Percentiles rank a stretch among this genome's conserved stretches.
Evolutionary conservation across 768 basidiomycete genomes (phyloP).

Genomic region (Cystobasidium onofrii): DNA sequence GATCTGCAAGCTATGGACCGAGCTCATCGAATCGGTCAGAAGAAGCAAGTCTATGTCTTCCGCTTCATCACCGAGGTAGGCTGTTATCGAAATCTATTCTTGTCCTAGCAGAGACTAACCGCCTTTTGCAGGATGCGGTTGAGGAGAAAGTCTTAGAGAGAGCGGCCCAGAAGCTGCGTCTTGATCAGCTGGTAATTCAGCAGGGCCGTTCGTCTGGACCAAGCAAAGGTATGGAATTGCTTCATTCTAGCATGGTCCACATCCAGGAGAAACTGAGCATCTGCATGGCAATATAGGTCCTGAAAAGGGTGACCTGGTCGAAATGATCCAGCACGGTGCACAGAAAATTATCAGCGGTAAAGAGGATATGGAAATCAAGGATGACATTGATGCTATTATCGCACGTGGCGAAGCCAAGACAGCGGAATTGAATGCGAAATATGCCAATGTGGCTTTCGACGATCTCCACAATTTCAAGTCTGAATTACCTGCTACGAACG

Average conservation of each 20-base stretch:
- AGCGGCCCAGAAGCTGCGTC: constrained; percentile 85
- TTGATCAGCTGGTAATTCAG: constrained; percentile 95
- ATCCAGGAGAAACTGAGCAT: background rate
- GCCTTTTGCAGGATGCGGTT: constrained; percentile 65
- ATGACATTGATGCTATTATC: constrained; percentile 92
- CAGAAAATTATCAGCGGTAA: constrained; percentile 84
- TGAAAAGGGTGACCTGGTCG: constrained; percentile 82
- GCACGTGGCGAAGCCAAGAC: constrained; percentile 83
- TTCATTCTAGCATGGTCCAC: background rate
- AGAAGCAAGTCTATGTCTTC: constrained; percentile 94
- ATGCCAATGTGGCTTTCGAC: constrained; percentile 84
- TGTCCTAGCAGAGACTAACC: no score
- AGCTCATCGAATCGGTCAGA: constrained; percentile 92
- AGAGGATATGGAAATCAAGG: constrained; percentile 52
- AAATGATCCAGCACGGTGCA: constrained; percentile 97
- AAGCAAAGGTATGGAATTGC: constrained; percentile 57
- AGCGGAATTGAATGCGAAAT: constrained; percentile 76
- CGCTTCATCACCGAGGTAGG: constrained; percentile 74
- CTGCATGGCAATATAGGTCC: background rate
- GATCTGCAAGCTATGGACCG: constrained; percentile 93
- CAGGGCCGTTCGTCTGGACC: constrained; percentile 69
- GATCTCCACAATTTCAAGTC: constrained; percentile 96
- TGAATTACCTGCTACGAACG: constrained; percentile 34
- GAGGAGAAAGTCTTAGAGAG: constrained; percentile 92
- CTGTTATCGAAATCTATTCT: background rate